A percentile compares a stretch with the other conserved stretches of the same genome.
These are phyloP conservation scores for Suillus occidentalis DNA, from an alignment of 768 basidiomycete genomes.

Conservation along the genomic window DNA sequence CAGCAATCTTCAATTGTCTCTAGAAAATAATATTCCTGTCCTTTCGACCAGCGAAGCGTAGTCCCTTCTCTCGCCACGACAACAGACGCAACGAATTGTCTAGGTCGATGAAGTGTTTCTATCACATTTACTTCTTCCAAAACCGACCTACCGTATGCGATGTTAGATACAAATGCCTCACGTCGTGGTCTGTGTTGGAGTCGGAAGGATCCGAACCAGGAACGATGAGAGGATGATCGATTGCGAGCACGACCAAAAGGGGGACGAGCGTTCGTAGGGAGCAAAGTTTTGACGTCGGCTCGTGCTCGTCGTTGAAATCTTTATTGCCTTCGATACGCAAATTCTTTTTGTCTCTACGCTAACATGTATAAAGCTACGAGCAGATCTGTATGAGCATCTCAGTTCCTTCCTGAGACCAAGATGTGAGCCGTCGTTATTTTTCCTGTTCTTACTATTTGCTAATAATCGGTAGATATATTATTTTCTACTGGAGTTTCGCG, in stretches of 20 bases:
- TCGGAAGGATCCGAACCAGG: neutral
- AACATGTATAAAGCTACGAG: neutral
- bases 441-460: neutral
- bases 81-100: neutral
- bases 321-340: neutral
- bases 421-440: neutral
- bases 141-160: neutral
- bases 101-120: neutral
- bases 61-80: neutral
- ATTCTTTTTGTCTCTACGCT: neutral
- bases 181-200: neutral
- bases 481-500: neutral
- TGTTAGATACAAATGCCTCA: neutral
- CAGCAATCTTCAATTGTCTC: neutral
- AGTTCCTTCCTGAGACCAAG: neutral
- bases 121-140: neutral
- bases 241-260: neutral
- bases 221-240: neutral
- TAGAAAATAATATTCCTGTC: neutral
- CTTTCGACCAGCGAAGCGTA: neutral
- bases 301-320: neutral
- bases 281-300: neutral
- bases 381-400: neutral
- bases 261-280: neutral
- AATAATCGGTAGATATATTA: neutral